Evolutionary conservation across 495 filamentous ascomycete genomes (phyloP).

Genomic region (Annulohypoxylon moriforme): DNA sequence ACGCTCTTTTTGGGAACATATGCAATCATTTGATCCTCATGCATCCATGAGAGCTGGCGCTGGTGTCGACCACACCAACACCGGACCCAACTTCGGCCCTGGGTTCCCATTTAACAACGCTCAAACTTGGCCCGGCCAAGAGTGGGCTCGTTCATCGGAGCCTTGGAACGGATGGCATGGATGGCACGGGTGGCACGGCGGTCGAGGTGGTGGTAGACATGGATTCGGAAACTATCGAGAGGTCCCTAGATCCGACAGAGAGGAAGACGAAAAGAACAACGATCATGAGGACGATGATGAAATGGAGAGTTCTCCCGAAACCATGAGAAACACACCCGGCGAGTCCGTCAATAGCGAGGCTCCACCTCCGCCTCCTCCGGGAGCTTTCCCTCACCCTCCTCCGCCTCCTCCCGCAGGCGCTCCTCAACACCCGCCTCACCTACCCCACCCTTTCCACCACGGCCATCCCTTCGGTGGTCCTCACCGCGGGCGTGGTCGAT

Average conservation of each 20-base stretch:
- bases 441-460: slow-evolving; percentile 10
- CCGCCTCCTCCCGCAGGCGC: slow-evolving; percentile 27
- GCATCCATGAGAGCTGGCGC: slow-evolving; percentile 34
- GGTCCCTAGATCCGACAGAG: slow-evolving; percentile 13
- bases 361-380: slow-evolving; percentile 23
- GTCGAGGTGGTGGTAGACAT: neutral
- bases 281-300: slow-evolving; percentile 20
- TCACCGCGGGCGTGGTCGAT: slow-evolving; percentile 43
- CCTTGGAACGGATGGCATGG: slow-evolving; percentile 25
- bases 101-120: slow-evolving; percentile 43
- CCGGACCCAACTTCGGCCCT: slow-evolving; percentile 21
- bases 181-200: slow-evolving; percentile 14
- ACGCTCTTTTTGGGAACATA: slow-evolving; percentile 48
- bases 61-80: slow-evolving; percentile 49
- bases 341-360: slow-evolving; percentile 24
- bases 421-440: slow-evolving; percentile 24
- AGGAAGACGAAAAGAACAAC: neutral
- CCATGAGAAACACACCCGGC: slow-evolving; percentile 40
- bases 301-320: slow-evolving; percentile 33
- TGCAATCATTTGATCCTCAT: slow-evolving; percentile 41
- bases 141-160: slow-evolving; percentile 28
- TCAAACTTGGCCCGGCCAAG: slow-evolving; percentile 41
- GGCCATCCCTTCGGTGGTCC: slow-evolving; percentile 34
- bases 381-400: slow-evolving; percentile 29
- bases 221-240: slow-evolving; percentile 30